Conservation (phyloP, 345 rosid genomes). For the Citropsis articulata region DNA sequence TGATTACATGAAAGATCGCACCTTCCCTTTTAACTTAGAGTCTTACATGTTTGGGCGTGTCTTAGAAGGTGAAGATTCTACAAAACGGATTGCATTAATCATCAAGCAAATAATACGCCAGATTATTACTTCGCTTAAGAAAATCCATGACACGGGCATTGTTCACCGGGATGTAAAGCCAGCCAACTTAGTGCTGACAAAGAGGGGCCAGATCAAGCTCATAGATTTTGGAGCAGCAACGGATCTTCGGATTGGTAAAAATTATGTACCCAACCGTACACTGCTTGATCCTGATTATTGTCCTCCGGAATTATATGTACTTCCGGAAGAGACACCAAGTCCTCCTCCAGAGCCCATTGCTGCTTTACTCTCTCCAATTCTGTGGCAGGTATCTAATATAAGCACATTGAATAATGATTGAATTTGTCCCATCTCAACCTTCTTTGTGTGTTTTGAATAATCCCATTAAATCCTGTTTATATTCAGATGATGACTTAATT, state of each 20-base stretch:
- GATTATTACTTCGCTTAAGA: constrained; percentile 77
- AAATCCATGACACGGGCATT: constrained; percentile 88
- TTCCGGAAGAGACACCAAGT: constrained; percentile 88
- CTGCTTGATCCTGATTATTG: constrained; percentile 91
- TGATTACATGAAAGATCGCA: constrained; percentile 86
- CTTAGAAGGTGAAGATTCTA: constrained; percentile 71
- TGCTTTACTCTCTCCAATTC: constrained; percentile 80
- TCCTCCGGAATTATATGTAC: constrained; percentile 92
- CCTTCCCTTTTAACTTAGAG: constrained; percentile 84
- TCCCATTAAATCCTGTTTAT: not conserved
- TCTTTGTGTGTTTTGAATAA: not conserved
- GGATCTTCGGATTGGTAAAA: constrained; percentile 97
- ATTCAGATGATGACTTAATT: not conserved
- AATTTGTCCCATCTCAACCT: not conserved
- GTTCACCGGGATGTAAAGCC: constrained; percentile 96
- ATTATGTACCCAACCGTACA: constrained; percentile 60
- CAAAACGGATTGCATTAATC: constrained; percentile 71
- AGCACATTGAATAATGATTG: not conserved
- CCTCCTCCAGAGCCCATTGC: constrained; percentile 97
- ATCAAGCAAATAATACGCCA: constrained; percentile 94
- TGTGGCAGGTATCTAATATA: constrained; percentile 66
- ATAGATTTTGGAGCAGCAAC: constrained; percentile 97
- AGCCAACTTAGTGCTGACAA: constrained; percentile 87
- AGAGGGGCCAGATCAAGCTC: constrained; percentile 85
- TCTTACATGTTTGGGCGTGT: constrained; percentile 80